Percentiles rank a stretch among this genome's conserved stretches.
These are phyloP conservation scores for Calophaca sinica DNA, from an alignment of 306 rosid species.

Conservation along the genomic window DNA sequence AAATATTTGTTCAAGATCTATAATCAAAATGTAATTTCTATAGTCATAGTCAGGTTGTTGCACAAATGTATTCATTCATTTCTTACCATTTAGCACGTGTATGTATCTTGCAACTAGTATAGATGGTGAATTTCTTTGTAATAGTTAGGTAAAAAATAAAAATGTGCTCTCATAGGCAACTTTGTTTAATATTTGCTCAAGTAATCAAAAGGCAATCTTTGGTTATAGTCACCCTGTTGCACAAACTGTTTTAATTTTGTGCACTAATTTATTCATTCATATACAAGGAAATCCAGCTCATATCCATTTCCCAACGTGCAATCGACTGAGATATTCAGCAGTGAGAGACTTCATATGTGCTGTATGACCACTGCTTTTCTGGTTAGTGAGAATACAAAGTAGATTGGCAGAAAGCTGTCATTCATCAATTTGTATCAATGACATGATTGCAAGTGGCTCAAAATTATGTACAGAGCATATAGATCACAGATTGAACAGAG, in stretches of 20 bases:
- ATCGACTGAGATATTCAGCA: conserved; percentile 7
- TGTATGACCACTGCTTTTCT: conserved; percentile 6
- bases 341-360: conserved; percentile 1
- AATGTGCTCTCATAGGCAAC: conserved; percentile 2
- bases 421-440: neutral
- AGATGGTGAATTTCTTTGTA: conserved; percentile 26
- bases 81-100: conserved; percentile 10
- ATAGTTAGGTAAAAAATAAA: conserved; percentile 3
- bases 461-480: conserved; percentile 1
- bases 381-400: neutral
- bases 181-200: neutral
- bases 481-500: conserved; percentile 7
- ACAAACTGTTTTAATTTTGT: neutral
- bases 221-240: neutral
- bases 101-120: conserved; percentile 21
- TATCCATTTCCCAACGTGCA: neutral
- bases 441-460: conserved; percentile 17
- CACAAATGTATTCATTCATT: conserved; percentile 38
- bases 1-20: conserved; percentile 15
- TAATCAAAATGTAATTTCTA: neutral
- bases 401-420: conserved; percentile 5
- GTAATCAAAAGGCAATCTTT: neutral
- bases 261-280: conserved; percentile 4
- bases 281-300: neutral
- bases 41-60: conserved; percentile 27